Evolutionary conservation across 2,329 filamentous ascomycete species (phyloP).

Genomic region (Nemania bipapillata): DNA sequence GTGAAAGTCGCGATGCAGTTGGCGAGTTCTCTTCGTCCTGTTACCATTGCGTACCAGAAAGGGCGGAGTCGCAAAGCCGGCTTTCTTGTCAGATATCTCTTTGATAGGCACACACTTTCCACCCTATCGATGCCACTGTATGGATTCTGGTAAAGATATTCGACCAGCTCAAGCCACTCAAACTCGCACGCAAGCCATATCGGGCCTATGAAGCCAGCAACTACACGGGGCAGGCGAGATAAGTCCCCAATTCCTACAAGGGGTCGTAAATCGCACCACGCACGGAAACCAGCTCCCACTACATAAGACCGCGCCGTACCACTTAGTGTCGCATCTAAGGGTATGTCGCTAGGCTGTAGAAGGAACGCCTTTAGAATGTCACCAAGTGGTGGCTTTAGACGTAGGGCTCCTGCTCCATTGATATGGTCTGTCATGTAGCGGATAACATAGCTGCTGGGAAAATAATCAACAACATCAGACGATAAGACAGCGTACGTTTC

Average conservation of each 20-base stretch:
- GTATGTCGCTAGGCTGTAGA: neutral
- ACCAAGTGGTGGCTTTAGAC: neutral
- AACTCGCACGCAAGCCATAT: constrained; percentile 18
- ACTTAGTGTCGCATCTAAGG: neutral
- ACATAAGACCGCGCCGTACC: neutral
- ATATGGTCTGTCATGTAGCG: constrained; percentile 8
- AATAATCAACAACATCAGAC: no score
- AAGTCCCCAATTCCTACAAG: no score
- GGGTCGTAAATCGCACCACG: neutral
- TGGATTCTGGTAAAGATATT: constrained; percentile 19
- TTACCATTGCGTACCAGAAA: constrained; percentile 8
- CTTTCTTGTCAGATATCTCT: no score
- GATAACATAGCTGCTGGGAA: neutral
- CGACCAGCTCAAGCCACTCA: constrained; percentile 7
- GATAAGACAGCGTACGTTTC: no score
- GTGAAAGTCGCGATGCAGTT: neutral
- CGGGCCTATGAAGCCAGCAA: neutral
- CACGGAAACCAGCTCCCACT: neutral
- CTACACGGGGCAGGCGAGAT: neutral
- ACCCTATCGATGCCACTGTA: neutral
- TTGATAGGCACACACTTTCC: neutral
- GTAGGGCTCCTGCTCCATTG: neutral
- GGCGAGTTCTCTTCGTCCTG: neutral
- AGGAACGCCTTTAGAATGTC: constrained; percentile 11
- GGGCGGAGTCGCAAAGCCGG: neutral